A percentile compares a stretch with the other conserved stretches of the same genome.
Conservation (phyloP, 306 rosid genomes). For the Lathyrus oleraceus region DNA sequence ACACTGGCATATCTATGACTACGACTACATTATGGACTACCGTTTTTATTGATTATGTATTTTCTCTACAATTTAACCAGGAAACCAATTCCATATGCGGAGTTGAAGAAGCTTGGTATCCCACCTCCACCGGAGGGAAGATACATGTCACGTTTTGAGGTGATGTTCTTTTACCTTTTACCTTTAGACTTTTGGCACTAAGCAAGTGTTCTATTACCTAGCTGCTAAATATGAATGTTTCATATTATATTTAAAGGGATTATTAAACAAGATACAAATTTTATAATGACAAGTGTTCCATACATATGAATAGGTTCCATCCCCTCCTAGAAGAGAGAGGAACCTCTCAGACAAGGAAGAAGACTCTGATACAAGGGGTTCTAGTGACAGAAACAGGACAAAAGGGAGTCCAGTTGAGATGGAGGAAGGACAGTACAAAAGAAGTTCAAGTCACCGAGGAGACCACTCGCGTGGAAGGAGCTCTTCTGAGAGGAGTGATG, state of each 20-base stretch:
- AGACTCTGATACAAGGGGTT: constrained; percentile 42
- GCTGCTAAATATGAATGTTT: not conserved
- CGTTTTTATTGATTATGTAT: not conserved
- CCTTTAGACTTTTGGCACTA: not conserved
- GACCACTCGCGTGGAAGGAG: constrained; percentile 41
- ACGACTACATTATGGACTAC: not conserved
- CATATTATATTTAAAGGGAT: constrained; percentile 8
- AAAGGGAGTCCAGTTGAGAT: not conserved
- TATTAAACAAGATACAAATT: not conserved
- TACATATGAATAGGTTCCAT: constrained; percentile 59
- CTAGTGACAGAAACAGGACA: constrained; percentile 42
- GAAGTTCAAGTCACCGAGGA: constrained; percentile 45
- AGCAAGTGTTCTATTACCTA: constrained; percentile 1
- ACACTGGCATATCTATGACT: too few species aligned
- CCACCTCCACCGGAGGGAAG: constrained; percentile 93
- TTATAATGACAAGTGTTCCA: not conserved
- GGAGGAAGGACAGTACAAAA: not conserved
- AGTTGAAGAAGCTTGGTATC: constrained; percentile 78
- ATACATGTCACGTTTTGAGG: constrained; percentile 86
- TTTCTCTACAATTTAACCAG: constrained; percentile 41
- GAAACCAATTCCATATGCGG: constrained; percentile 75
- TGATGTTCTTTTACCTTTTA: constrained; percentile 28
- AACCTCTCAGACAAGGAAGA: constrained; percentile 44
- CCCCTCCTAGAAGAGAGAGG: constrained; percentile 74
- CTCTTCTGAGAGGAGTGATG: constrained; percentile 37